Percentiles rank a stretch among this genome's conserved stretches.
These are phyloP conservation scores for Biancaea sappan DNA, from an alignment of 306 rosid genomes.

Conservation along the genomic window DNA sequence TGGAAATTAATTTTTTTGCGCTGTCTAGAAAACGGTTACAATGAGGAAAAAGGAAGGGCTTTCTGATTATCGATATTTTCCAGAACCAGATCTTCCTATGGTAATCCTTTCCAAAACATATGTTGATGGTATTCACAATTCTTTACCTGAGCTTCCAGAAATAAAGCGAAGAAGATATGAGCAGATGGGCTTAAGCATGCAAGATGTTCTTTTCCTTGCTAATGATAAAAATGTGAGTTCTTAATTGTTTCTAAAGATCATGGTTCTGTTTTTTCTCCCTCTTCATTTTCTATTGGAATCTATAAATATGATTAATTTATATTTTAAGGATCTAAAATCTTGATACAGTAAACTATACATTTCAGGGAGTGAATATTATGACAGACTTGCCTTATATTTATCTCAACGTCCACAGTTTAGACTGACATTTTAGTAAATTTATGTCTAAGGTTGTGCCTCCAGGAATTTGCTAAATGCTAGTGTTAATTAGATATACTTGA, in stretches of 20 bases:
- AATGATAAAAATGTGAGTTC: conserved; percentile 78
- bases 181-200: conserved; percentile 89
- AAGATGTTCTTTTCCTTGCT: conserved; percentile 89
- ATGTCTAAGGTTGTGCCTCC: neutral
- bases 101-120: conserved; percentile 73
- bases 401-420: neutral
- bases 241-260: conserved; percentile 7
- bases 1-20: conserved; percentile 32
- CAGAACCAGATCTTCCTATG: conserved; percentile 94
- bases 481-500: neutral
- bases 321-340: neutral
- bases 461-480: neutral
- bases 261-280: neutral
- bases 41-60: conserved; percentile 99
- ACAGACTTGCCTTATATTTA: neutral
- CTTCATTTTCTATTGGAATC: neutral
- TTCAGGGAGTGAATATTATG: neutral
- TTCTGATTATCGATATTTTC: conserved; percentile 95
- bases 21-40: conserved; percentile 73
- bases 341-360: neutral
- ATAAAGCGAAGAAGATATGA: conserved; percentile 83
- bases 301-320: neutral
- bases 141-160: conserved; percentile 97
- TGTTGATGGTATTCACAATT: conserved; percentile 58
- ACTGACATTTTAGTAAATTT: neutral